phyloP scores from a whole-genome alignment of 2,329 filamentous ascomycete genomes.

The Phialophora tarda region DNA sequence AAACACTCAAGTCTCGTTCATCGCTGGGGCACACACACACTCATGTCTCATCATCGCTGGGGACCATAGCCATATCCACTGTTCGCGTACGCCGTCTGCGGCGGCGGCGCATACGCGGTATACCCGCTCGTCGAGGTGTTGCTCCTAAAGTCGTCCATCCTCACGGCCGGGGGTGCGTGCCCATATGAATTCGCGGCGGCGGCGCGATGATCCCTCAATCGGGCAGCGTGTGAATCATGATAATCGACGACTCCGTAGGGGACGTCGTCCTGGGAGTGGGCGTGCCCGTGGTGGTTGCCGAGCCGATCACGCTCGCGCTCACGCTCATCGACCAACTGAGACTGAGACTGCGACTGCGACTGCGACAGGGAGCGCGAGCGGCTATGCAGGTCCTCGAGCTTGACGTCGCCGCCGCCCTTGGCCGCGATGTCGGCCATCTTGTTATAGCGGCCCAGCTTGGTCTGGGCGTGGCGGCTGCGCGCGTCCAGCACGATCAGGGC shows the following conservation, averaged over 20 bases:
- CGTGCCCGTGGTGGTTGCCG: constrained; percentile 5
- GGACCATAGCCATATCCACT: constrained; percentile 23
- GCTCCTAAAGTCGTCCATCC: constrained; percentile 22
- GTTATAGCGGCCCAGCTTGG: constrained; percentile 55
- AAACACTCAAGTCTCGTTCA: constrained; percentile 2
- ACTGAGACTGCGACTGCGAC: background rate
- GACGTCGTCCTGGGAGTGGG: constrained; percentile 13
- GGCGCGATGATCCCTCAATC: constrained; percentile 13
- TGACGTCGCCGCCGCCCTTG: constrained; percentile 44
- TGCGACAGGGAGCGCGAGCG: constrained; percentile 22
- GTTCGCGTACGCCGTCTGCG: constrained; percentile 15
- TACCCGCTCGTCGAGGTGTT: constrained; percentile 8
- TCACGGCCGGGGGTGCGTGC: constrained; percentile 9
- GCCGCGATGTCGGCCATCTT: constrained; percentile 51
- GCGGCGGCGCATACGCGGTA: constrained; percentile 1
- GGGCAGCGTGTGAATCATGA: constrained; percentile 2
- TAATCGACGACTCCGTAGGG: constrained; percentile 29
- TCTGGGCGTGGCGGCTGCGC: constrained; percentile 53
- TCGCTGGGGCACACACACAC: constrained; percentile 12
- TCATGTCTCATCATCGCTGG: constrained; percentile 17
- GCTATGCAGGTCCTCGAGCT: constrained; percentile 42
- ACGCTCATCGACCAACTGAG: too few relatives aligned
- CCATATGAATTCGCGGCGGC: constrained; percentile 11
- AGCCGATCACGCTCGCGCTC: background rate
- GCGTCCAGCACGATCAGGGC: constrained; percentile 58